Evolutionary conservation across 305 asterid species (phyloP), one percentile per base, ranked within the genome.

Genomic region (Fraxinus greggii): DNA sequence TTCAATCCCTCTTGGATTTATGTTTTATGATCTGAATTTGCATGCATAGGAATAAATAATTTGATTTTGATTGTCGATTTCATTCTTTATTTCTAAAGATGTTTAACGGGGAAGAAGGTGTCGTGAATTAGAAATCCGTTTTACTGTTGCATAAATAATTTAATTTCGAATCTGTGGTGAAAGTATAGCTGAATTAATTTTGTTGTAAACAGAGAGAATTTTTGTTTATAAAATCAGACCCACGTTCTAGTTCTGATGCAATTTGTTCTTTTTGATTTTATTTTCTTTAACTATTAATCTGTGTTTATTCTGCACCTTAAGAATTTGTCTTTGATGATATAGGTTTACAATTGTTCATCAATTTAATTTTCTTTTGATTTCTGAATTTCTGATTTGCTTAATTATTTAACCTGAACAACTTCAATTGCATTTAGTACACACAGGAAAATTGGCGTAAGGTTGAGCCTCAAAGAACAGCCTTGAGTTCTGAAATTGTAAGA

Each of bases 61-160:
- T 54, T 80, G 23, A 28, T 67, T 67, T 12, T 67, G 36, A n/a
- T 4, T 31, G 35, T 72, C 67, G n/a, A 56, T 19, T 75, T 24
- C 28, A 13, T 67, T 3, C 74, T 67, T 29, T 28, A 28, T 26
- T 63, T 35, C 33, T 76, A 1, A 45, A 23, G 4, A 40, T 80
- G 42, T 56, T 75, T 56, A 76, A 82, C 72, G 42, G 5, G 7
- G 77, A 23, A 82, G 31, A 78, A 38, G 83, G 82, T 56, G 26
- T 63, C 19, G 35, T 21, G 35, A 1, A 65, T 65, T 65, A 65
- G 33, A 65, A 3, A 65, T 12, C 19, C 4, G 32, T 65, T 65
- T 26, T 26, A 76, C 78, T 77, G 83, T 31, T 3, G 35, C 10
- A 19, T 7, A 40, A 36, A 69, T 15, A 28, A 21, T 31, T 80